Evolutionary conservation across 2,329 filamentous ascomycete species (phyloP).

Genomic region (Colletotrichum higginsianum): DNA sequence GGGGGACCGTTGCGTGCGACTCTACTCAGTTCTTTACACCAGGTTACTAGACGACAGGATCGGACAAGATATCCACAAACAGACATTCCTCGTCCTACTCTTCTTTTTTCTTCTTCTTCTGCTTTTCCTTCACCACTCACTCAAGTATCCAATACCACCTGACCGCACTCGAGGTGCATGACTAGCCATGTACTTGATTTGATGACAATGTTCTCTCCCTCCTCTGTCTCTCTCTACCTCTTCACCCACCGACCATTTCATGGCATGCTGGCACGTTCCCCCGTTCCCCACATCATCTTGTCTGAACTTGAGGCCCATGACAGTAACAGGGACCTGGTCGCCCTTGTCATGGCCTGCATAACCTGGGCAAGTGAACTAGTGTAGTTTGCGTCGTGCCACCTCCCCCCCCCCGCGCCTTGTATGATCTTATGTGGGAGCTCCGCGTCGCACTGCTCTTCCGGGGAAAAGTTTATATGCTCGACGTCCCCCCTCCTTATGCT

Average conservation of each 20-base stretch:
- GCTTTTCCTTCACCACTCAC: neutral
- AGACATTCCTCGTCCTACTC: too few relatives aligned
- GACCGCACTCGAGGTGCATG: neutral
- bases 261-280: slow-evolving; percentile 10
- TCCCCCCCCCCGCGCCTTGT: slow-evolving; percentile 9
- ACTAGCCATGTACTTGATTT: neutral
- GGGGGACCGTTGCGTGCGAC: slow-evolving; percentile 15
- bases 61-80: too few relatives aligned
- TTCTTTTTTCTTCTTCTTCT: neutral
- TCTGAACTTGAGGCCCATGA: slow-evolving; percentile 26
- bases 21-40: neutral
- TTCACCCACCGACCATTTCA: slow-evolving; percentile 17
- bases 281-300: slow-evolving; percentile 31
- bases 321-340: neutral
- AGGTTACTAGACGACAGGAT: too few relatives aligned
- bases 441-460: slow-evolving; percentile 16
- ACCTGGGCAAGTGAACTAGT: neutral
- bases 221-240: neutral
- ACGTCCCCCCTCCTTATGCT: slow-evolving; percentile 3
- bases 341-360: slow-evolving; percentile 16
- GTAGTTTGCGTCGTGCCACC: slow-evolving; percentile 2
- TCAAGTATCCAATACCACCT: slow-evolving; percentile 1
- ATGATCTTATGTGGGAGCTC: slow-evolving; percentile 29
- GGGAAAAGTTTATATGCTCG: slow-evolving; percentile 34
- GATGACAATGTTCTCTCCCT: neutral